Conservation (phyloP, 2,329 filamentous ascomycete genomes). For the Microcera coccophila region DNA sequence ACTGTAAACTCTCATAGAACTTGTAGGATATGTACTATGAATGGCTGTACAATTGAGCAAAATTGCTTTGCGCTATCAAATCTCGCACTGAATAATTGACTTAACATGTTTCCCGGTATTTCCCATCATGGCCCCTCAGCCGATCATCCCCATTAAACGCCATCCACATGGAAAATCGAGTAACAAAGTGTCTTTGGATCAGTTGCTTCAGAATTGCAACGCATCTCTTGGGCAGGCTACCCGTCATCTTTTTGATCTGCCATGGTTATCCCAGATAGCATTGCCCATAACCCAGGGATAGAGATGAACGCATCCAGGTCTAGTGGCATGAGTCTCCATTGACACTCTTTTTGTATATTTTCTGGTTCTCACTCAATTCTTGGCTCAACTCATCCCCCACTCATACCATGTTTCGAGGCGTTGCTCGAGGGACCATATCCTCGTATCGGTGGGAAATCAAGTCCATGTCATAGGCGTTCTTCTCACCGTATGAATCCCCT, state of each 20-base stretch:
- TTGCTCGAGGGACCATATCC: conserved; percentile 52
- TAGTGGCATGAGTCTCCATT: neutral
- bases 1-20: conserved; percentile 22
- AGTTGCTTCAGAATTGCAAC: neutral
- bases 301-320: too few species aligned
- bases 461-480: conserved; percentile 45
- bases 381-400: neutral
- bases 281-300: too few species aligned
- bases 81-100: neutral
- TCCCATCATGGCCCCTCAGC: neutral
- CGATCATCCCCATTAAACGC: neutral
- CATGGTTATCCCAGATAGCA: too few species aligned
- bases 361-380: neutral
- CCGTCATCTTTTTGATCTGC: too few species aligned
- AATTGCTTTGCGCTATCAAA: conserved; percentile 6
- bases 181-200: neutral
- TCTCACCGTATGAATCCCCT: conserved; percentile 35
- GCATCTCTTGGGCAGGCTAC: too few species aligned
- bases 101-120: neutral
- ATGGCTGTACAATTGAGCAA: conserved; percentile 25
- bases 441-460: conserved; percentile 53
- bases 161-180: neutral
- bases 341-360: neutral
- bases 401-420: conserved; percentile 44
- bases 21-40: conserved; percentile 38